phyloP scores from a whole-genome alignment of 2,329 filamentous ascomycete genomes.

The Coniella lustricola region DNA sequence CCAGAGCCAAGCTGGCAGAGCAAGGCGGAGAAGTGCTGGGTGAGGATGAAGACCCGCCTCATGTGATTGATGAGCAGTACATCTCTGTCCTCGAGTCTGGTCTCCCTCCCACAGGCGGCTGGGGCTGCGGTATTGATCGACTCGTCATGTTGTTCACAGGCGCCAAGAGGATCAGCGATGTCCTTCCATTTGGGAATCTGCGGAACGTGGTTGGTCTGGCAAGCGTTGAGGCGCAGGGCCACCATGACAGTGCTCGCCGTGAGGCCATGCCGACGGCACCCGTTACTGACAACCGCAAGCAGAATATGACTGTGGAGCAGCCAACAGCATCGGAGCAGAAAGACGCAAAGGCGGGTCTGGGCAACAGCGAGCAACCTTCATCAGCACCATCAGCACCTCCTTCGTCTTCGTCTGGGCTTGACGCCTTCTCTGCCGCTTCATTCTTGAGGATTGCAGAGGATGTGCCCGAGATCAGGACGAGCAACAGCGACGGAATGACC shows the following conservation, averaged over 20 bases:
- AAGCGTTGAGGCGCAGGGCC: constrained; percentile 16
- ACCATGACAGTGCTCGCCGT: no score
- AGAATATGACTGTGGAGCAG: background rate
- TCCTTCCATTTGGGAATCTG: constrained; percentile 81
- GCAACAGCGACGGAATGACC: background rate
- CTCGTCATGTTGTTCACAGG: constrained; percentile 87
- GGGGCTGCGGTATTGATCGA: constrained; percentile 89
- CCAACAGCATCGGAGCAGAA: background rate
- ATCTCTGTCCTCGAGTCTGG: constrained; percentile 79
- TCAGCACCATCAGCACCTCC: no score
- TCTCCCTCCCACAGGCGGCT: constrained; percentile 90
- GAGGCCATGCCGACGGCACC: no score
- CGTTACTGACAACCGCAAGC: no score
- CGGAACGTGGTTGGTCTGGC: constrained; percentile 55
- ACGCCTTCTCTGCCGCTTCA: background rate
- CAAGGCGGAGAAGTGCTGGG: constrained; percentile 16
- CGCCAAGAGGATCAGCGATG: constrained; percentile 72
- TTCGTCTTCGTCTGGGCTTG: background rate
- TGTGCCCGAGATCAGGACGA: background rate
- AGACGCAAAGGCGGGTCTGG: background rate
- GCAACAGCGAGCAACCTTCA: background rate
- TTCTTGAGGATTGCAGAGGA: background rate
- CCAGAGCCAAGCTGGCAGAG: constrained; percentile 31
- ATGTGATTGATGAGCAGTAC: constrained; percentile 69
- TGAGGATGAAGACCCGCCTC: constrained; percentile 38